Evolutionary conservation across 768 basidiomycete species (phyloP).

Genomic region (Rubroboletus satanas): DNA sequence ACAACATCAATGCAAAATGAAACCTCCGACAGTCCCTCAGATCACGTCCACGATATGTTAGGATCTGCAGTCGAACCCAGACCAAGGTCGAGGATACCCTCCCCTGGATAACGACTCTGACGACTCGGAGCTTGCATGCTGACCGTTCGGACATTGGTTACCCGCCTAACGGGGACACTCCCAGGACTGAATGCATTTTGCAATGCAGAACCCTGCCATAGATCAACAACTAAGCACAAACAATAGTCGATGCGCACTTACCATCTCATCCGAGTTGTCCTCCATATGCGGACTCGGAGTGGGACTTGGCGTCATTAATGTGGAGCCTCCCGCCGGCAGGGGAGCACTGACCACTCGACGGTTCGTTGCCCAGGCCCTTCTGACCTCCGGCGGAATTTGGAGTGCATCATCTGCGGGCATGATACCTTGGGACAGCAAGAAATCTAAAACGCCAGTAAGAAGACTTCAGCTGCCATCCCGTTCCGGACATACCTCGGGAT

Average conservation of each 20-base stretch:
- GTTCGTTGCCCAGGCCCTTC: slow-evolving; percentile 20
- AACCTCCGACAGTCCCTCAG: too few species aligned
- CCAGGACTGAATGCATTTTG: not conserved
- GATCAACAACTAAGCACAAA: not conserved
- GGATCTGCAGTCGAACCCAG: not conserved
- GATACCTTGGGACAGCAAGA: slow-evolving; percentile 51
- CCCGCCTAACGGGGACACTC: not conserved
- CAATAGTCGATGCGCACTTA: not conserved
- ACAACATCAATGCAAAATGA: not conserved
- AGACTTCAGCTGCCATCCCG: not conserved
- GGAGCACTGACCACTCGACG: slow-evolving; percentile 33
- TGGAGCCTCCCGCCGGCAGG: not conserved
- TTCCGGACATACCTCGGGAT: slow-evolving; percentile 40
- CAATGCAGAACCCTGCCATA: not conserved
- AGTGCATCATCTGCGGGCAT: slow-evolving; percentile 31
- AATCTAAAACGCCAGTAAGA: slow-evolving; percentile 35
- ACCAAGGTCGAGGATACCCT: slow-evolving; percentile 13
- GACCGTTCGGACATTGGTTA: not conserved
- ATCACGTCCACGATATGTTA: not conserved
- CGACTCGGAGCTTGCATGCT: slow-evolving; percentile 4
- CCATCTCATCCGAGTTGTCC: slow-evolving; percentile 4
- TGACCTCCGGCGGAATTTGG: slow-evolving; percentile 4
- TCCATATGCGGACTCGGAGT: slow-evolving; percentile 4
- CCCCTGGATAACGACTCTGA: slow-evolving; percentile 11
- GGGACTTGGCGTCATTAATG: not conserved